Base-by-base conservation (phyloP, 805 yeast genomes). In the Spathaspora passalidarum region DNA sequence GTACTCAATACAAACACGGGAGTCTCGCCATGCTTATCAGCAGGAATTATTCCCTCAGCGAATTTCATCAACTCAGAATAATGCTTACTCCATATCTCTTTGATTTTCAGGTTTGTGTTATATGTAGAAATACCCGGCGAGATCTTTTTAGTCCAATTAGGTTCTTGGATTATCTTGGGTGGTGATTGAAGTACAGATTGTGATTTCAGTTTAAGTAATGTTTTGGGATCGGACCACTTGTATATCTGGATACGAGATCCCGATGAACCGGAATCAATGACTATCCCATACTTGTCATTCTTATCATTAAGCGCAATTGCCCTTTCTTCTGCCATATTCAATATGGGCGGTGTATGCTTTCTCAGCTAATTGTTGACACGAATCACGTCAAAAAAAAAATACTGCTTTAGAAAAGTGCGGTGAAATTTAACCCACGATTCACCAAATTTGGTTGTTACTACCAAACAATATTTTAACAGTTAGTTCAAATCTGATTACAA, bases 1-100 rank as follows among this genome's bases (percentile, higher is more conserved):
- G 99, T 94, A 2, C 98, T 96, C 54, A 88, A 80, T n/a, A 94
- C 79, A 54, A 82, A 94, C 1, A 94, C 76, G 0, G 99, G 98
- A 0, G 98, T 92, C 4, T 79, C 78, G 1, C 62, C 49, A 52
- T 81, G 79, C 45, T 78, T 72, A 0, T 75, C 75, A 23, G 60
- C 56, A 0, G 98, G 98, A 6, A 94, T 80, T 18, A 86, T 76
- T 3, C 66, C 62, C 54, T 80, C 78, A 0, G 97, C 97, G 61
- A 81, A 81, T 39, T 78, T 70, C 14, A 91, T 69, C 41, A 94
- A 66, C 3, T 78, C 75, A 49, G 77, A 65, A 52, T 88, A 78
- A 63, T 94, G 98, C 16, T 78, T 68, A 0, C 72, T 60, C 86
- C 96, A 94, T 1, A 91, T 79, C 21, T 74, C 57, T 2, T 71